A percentile compares a stretch with the other conserved stretches of the same genome.
These are phyloP conservation scores for Cyclotella sp. DNA, from an alignment of 108 stramenopile genomes.

Conservation along the genomic window DNA sequence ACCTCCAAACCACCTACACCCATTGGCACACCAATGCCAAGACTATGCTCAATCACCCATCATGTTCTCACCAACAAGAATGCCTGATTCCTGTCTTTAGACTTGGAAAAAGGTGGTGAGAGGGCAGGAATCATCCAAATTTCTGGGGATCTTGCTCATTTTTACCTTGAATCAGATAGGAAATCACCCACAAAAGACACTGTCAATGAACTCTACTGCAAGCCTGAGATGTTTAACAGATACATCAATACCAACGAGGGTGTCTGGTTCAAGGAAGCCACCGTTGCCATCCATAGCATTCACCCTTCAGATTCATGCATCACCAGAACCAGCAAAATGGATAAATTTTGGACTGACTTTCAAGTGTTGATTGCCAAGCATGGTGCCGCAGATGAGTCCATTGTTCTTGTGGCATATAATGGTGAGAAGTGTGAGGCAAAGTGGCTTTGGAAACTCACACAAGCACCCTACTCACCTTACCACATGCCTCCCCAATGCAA, in stretches of 20 bases:
- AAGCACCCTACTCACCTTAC: not conserved
- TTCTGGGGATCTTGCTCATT: constrained; percentile 11
- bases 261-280: too few species aligned
- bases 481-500: not conserved
- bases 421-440: constrained; percentile 12
- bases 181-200: not conserved
- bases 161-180: not conserved
- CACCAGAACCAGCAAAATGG: not conserved
- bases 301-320: not conserved
- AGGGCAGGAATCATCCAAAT: constrained; percentile 17
- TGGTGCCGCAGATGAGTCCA: not conserved
- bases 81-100: constrained; percentile 10
- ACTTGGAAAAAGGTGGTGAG: constrained; percentile 14
- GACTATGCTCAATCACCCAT: constrained; percentile 10
- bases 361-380: not conserved
- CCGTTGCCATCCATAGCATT: too few species aligned
- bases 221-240: not conserved
- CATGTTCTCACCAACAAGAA: not conserved
- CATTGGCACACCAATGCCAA: too few species aligned
- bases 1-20: too few species aligned
- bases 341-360: not conserved
- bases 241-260: not conserved
- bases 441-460: constrained; percentile 9
- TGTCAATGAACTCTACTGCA: not conserved
- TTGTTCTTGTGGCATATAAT: not conserved